Evolutionary conservation across 2,329 filamentous ascomycete genomes (phyloP), one percentile per base, ranked within the genome.

Genomic region (Clonostachys sp.): DNA sequence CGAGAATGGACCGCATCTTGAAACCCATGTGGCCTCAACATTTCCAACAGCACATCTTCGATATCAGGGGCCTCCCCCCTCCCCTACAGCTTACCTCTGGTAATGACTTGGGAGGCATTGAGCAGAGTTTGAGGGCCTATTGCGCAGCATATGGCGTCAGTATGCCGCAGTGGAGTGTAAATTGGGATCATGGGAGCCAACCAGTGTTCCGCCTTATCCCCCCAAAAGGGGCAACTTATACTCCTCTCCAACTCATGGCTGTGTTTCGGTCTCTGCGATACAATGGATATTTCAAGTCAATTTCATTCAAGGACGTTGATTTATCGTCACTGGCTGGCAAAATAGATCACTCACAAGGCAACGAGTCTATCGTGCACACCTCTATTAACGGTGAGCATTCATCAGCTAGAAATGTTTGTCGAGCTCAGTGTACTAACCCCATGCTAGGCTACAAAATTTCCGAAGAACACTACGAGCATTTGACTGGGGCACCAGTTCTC

Each of bases 21-120:
- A 81, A 80, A 56, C 78, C 78, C 0, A 75, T 75, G 49, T 82
- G 78, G 78, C 78, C 78, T 10, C 72, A 78, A 45, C 66, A 76
- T 36, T 72, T 78, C 61, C 78, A 80, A 52, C 71, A 73, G 35
- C 65, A 66, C 39, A 71, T 80, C 5, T 81, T 81, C 53, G 70
- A 72, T 44, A 69, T 81, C 45, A 68, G 71, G 40, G 77, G 76
- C 8, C 68, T 80, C 13, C 70, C 74, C 8, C 71, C 76, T 12
- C 74, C 75, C 7, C 70, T 78, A 46, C 74, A 78, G 48, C 61
- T 81, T 30, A 76, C 78, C 1, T 72, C 75, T 8, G 75, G 76
- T 9, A 78, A 80, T 47, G 73, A 77, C 51, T 74, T 78, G 52
- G 78, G 78, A 3, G 75, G 78, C 3, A 68, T 82, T 42, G 72